A percentile compares a stretch with the other conserved stretches of the same genome.
These are phyloP conservation scores for Barnettozyma vustinii DNA, from an alignment of 805 yeast genomes.

Conservation along the genomic window DNA sequence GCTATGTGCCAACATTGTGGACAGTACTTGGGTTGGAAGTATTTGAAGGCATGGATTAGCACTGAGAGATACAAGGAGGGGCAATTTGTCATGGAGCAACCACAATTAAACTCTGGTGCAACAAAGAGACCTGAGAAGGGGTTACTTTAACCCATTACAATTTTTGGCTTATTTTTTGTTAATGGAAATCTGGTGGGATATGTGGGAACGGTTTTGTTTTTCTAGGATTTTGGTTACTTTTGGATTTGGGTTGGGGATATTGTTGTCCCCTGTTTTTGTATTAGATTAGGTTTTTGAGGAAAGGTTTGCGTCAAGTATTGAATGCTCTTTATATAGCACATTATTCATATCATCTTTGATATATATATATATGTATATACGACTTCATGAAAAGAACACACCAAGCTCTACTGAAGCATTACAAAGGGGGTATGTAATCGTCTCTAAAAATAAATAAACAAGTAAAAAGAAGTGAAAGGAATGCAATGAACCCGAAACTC, in stretches of 20 bases:
- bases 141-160: not conserved
- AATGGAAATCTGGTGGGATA: not conserved
- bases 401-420: not conserved
- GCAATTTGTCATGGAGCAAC: constrained; percentile 39
- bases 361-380: not conserved
- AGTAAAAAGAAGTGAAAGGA: not conserved
- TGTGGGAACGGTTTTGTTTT: not conserved
- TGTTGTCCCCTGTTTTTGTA: not conserved
- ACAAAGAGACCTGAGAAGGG: not conserved
- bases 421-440: not conserved
- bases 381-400: not conserved
- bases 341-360: not conserved
- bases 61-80: constrained; percentile 58
- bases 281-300: not conserved
- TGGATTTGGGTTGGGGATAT: not conserved
- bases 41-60: constrained; percentile 40
- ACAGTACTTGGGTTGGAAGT: constrained; percentile 57
- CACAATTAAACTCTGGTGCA: constrained; percentile 7
- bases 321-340: not conserved
- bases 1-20: constrained; percentile 51
- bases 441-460: not conserved
- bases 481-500: not conserved
- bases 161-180: not conserved
- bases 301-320: not conserved
- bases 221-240: not conserved